Evolutionary conservation across 495 filamentous ascomycete species (phyloP).

Genomic region (Parachaetomium inaequale): DNA sequence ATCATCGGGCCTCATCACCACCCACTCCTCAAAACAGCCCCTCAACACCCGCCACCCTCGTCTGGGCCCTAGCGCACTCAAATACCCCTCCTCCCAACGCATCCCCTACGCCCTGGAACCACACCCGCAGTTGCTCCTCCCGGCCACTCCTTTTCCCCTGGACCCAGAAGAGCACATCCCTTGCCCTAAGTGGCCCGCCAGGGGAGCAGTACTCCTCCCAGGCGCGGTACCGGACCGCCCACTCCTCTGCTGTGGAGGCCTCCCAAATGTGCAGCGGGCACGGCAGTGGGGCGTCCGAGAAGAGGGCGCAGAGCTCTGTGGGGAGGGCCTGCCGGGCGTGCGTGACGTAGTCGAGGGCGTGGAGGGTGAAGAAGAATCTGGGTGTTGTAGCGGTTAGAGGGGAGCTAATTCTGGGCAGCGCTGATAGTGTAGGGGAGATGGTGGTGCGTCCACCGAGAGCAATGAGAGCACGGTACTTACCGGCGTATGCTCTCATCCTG

Average conservation of each 20-base stretch:
- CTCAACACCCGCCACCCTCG: background rate
- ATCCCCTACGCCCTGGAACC: background rate
- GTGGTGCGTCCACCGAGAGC: background rate
- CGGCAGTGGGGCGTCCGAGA: background rate
- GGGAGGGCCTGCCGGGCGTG: background rate
- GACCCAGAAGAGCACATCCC: background rate
- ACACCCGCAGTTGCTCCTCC: background rate
- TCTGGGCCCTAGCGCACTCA: slow-evolving; percentile 2
- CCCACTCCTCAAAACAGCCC: background rate
- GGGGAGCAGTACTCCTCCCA: background rate
- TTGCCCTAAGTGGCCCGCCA: background rate
- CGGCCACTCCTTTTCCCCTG: background rate
- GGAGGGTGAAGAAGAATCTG: background rate
- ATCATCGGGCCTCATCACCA: no score
- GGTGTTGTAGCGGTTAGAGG: background rate
- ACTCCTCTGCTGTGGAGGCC: background rate
- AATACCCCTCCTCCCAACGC: background rate
- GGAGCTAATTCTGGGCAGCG: background rate
- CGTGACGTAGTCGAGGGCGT: slow-evolving; percentile 8
- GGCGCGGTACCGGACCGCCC: background rate
- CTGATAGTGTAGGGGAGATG: background rate
- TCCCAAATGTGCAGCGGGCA: background rate
- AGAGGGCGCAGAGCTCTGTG: background rate
- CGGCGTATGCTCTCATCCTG: background rate
- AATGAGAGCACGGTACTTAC: background rate